Base-by-base conservation (phyloP, 2,329 filamentous ascomycete genomes). In the Fusarium sp. region DNA sequence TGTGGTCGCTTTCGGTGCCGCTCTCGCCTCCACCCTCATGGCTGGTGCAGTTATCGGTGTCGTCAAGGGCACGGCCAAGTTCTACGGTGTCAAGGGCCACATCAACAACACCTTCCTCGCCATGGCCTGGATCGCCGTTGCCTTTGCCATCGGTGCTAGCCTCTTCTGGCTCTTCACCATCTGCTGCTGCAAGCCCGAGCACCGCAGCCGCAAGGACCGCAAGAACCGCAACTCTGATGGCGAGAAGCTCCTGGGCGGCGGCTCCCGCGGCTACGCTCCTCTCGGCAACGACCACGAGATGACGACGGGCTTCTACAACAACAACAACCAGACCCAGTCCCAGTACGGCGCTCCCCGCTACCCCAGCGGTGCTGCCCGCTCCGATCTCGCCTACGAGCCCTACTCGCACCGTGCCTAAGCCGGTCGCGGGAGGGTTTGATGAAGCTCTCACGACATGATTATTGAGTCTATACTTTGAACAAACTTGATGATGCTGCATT, bases 81-180 rank as follows among this genome's bases (percentile, higher is more conserved):
- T 88, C 60, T 97, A 97, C 83, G 91, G 93, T 71, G 92, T 96
- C 76, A 83, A 89, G 6, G 90, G 91, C 60, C 83, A 81, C 60
- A 85, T 97, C 81, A 93, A 95, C 84, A 89, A 82, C 33, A 85
- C 87, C 68, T 96, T 93, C 85, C 91, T 97, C 64, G 88, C 88
- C 39, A 85, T 91, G 22, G 90, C 93, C 78, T 98, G 95, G 94
- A 87, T 98, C 69, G 92, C 92, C 50, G 92, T 92, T 43, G 93
- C 90, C 31, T 95, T 97, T 81, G 92, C 93, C 71, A 81, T 97
- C 37, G 94, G 83, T 48, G 92, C 93, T 9, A 91, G 90, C 74
- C 84, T 98, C 81, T 98, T 98, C 92, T 98, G 97, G 96, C 86
- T 95, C 80, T 91, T 97, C 83, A 94, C 92, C 83, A 90, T 93